Percentiles rank a stretch among this genome's conserved stretches.
Conservation (phyloP, 768 basidiomycete species). For the Lentinula sp. region DNA sequence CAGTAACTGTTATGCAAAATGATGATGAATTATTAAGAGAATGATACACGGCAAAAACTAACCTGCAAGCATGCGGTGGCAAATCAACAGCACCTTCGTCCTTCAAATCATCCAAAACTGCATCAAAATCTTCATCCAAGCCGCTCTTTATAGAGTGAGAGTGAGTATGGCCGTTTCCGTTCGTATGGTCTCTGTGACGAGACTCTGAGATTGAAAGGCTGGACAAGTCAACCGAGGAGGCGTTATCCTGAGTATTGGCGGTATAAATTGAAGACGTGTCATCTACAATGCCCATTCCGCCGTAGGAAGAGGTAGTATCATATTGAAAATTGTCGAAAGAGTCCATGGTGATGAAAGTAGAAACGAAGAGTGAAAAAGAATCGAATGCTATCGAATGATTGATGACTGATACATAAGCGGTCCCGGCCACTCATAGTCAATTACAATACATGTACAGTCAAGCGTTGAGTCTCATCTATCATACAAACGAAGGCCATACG, state of each 20-base stretch:
- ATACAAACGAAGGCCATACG: too few relatives aligned
- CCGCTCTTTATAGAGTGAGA: conserved; percentile 23
- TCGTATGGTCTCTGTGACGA: conserved; percentile 35
- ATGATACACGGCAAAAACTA: conserved; percentile 18
- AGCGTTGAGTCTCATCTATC: too few relatives aligned
- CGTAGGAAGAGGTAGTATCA: conserved; percentile 78
- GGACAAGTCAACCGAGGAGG: conserved; percentile 60
- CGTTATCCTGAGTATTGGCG: conserved; percentile 53
- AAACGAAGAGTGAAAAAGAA: not conserved
- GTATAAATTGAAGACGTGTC: conserved; percentile 81
- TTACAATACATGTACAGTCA: too few relatives aligned
- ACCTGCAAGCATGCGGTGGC: conserved; percentile 96
- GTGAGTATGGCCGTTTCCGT: conserved; percentile 30
- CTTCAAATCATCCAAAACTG: conserved; percentile 83
- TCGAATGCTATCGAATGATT: too few relatives aligned
- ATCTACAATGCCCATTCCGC: conserved; percentile 64
- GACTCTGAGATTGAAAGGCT: conserved; percentile 65
- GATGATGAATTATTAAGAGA: not conserved
- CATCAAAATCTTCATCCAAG: conserved; percentile 85
- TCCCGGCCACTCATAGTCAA: too few relatives aligned
- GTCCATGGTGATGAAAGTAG: conserved; percentile 47
- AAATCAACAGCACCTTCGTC: conserved; percentile 74
- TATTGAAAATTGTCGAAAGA: conserved; percentile 84
- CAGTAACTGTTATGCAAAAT: conserved; percentile 65
- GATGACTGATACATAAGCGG: not conserved